phyloP scores from a whole-genome alignment of 352 stramenopile genomes.

The Phytophthora macrochlamydospora region DNA sequence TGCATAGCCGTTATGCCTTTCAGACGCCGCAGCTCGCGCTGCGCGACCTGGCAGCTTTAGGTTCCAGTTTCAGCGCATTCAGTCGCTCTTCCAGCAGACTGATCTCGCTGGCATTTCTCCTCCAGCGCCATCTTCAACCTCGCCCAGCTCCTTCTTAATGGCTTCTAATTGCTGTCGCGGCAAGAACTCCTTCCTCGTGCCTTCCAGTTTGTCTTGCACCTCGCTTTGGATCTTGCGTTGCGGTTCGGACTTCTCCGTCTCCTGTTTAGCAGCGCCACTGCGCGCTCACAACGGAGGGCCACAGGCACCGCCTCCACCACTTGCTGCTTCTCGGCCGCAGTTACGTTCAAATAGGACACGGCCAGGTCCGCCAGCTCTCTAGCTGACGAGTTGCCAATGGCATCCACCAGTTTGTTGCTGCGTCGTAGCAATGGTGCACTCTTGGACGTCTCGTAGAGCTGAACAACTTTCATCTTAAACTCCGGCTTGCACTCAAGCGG shows the following conservation, averaged over 20 bases:
- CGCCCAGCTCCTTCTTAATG: conserved; percentile 99
- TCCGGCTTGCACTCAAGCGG: conserved; percentile 80
- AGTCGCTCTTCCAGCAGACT: conserved; percentile 68
- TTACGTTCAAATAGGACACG: conserved; percentile 69
- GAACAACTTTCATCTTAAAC: conserved; percentile 91
- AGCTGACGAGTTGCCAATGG: conserved; percentile 63
- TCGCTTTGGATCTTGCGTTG: conserved; percentile 77
- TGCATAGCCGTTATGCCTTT: conserved; percentile 80
- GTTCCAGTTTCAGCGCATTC: conserved; percentile 50
- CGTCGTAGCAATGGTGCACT: conserved; percentile 59
- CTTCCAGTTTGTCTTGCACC: conserved; percentile 74
- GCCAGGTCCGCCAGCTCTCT: conserved; percentile 72
- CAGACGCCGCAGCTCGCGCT: conserved; percentile 67
- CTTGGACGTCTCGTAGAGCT: conserved; percentile 69
- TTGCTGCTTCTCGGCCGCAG: conserved; percentile 55
- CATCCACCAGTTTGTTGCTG: conserved; percentile 64
- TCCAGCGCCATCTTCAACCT: conserved; percentile 43
- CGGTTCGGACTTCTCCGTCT: conserved; percentile 65
- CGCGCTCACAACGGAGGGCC: conserved; percentile 45
- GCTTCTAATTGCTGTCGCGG: conserved; percentile 98
- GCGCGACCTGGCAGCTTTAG: conserved; percentile 59
- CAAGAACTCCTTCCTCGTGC: conserved; percentile 91
- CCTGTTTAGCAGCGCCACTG: conserved; percentile 53
- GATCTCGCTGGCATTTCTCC: conserved; percentile 46
- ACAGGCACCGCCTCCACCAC: conserved; percentile 62